Evolutionary conservation across 2,329 filamentous ascomycete genomes (phyloP), one percentile per base, ranked within the genome.

Genomic region (Colletotrichum karsti): DNA sequence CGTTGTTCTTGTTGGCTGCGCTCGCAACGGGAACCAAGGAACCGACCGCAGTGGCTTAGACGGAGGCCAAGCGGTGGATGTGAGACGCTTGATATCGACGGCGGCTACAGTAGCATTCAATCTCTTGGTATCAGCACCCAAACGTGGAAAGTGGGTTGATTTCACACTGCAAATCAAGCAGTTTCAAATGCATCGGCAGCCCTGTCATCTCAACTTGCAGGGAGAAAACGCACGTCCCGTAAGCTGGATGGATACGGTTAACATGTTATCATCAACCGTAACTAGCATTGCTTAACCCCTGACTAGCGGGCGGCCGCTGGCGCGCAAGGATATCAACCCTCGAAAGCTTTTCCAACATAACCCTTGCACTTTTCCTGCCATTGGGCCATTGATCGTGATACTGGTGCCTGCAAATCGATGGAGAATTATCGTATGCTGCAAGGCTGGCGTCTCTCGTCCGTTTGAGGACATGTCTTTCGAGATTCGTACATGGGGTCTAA

Each of bases 141-240:
- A 24, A 46, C 46, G 24, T 22, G 30, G 10, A 33, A 54, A 22
- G 28, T 30, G 10, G 37, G 50, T 54, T 37, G 30, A 33, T 39
- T 20, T n/a, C 51, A 39, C 10, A 53, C 30, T 35, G n/a, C 54
- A 28, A 30, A n/a, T 20, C 54, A 28, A 37, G 30, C 15, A 58
- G 54, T 58, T 48, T 37, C 55, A n/a, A 58, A 13, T 22, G 24
- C 24, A 22, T 28, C 39, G 18, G 41, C 28, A 35, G 22, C 55
- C 42, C 55, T 58, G 55, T 37, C 55, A 58, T 48, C 41, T 58
- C 30, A 58, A 48, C 41, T 26, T 37, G 55, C 28, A 58, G 26
- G 51, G 22, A 55, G 24, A 26, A 5, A 28, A 33, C n/a, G 39
- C 41, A 58, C 55, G 55, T 39, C 18, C 46, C 46, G 24, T 28